Evolutionary conservation across 768 basidiomycete genomes (phyloP), one percentile per base, ranked within the genome.

Genomic region (Agaricus bisporus): DNA sequence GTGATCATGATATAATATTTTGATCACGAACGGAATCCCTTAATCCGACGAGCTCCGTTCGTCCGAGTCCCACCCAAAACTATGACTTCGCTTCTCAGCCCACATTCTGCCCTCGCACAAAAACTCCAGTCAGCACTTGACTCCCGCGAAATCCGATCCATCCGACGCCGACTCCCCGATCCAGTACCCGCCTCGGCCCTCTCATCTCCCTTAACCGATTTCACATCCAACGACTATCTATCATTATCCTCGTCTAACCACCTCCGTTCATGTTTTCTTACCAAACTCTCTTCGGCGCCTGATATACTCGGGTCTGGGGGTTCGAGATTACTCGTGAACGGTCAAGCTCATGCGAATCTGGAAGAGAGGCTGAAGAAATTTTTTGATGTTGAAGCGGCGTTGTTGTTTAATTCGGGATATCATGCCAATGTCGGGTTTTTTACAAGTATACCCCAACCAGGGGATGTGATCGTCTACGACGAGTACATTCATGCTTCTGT

Each of bases 191-290:
- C 51, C 10, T 52, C 52, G 22, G 44, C 52, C 11, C 1, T 32
- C 8, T 32, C 32, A 32, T 8, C 32, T 11, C 61, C 63, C 51
- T 58, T 74, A 20, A 69, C 77, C 49, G 89, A 93, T 63, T 91
- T 92, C 66, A 86, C 78, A n/a, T 88, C 91, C 2, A 97, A 95
- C 67, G 92, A 97, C 68, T 97, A 95, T 68, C 86, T 97, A 49
- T 92, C 91, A 0, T 76, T 97, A 22, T 73, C 92, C 1, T 66
- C 72, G 17, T 89, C 84, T 2, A 60, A 74, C 1, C 56, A 59
- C 17, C 75, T 94, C 11, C 84, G 86, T 26, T 49, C 65, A 0
- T 71, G 68, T 8, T 87, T 92, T 62, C 75, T 95, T 32, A 29
- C 60, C 2, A 76, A 79, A 50, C 76, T 90, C 11, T 59, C 66